Evolutionary conservation across 2,329 filamentous ascomycete species (phyloP), one percentile per base, ranked within the genome.

Genomic region (Xylaria sp.): DNA sequence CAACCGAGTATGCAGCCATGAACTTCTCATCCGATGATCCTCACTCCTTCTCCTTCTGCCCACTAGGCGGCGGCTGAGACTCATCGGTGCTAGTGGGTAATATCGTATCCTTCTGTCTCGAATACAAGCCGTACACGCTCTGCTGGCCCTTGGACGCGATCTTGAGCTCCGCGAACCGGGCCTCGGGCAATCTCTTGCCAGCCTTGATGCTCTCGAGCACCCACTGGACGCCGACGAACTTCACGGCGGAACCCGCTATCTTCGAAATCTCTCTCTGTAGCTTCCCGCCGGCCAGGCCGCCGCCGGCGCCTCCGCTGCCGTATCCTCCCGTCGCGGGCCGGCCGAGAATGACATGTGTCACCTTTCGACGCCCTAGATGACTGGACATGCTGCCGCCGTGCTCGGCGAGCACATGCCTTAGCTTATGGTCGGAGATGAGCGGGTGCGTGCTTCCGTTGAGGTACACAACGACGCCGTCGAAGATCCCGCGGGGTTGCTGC

Each of bases 381-480:
- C 93, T 86, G 3, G 92, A 91, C 73, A 93, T 84, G 50, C 82
- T 84, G 0, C 89, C 95, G 23, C 94, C 95, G 76, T 97, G 89
- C 65, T 89, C 85, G 5, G 86, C 88, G 44, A 98, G 86, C 18
- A 97, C 80, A 64, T 90, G 90, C 83, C 96, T 97, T 66, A 98
- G 86, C 78, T 88, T 92, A 82, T 97, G 92, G 79, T 98, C 94
- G 16, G 93, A 97, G 70, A 97, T 87, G 27, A 89, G 80, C 1
- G 94, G 94, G 68, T 90, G 87, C 1, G 93, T 97, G 73, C 92
- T 94, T 69, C 94, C 94, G 80, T 97, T 97, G 80, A 98, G 87
- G 81, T 95, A 96, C 74, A 97, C 87, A 60, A 88, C 90, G 25
- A 94, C 85, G 18, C 90, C 88, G 53, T 87, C 81, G 78, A 98